phyloP scores from a whole-genome alignment of 495 filamentous ascomycete genomes.

The Hypoxylon fragiforme region DNA sequence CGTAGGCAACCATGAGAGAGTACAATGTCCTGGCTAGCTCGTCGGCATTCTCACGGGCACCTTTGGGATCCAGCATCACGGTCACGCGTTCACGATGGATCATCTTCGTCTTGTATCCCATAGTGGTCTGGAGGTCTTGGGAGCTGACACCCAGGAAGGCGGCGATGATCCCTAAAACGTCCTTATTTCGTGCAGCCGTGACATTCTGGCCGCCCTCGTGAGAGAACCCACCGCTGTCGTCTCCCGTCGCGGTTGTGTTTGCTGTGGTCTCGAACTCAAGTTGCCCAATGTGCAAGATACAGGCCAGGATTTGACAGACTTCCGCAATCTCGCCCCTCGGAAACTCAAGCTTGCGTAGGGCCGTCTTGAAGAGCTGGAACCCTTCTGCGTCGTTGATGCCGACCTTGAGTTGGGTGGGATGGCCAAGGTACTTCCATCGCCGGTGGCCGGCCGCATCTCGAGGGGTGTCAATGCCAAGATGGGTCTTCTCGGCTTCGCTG shows the following conservation, averaged over 20 bases:
- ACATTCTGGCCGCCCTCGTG: constrained; percentile 88
- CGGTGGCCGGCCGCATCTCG: constrained; percentile 61
- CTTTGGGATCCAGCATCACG: constrained; percentile 91
- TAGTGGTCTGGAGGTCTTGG: constrained; percentile 78
- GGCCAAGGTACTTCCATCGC: constrained; percentile 93
- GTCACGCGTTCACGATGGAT: constrained; percentile 93
- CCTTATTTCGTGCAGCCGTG: constrained; percentile 90
- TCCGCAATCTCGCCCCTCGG: constrained; percentile 91
- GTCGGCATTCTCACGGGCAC: constrained; percentile 88
- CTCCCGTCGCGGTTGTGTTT: constrained; percentile 72
- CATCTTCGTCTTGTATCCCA: constrained; percentile 95
- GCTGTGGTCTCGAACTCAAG: constrained; percentile 84
- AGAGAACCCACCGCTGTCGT: constrained; percentile 94
- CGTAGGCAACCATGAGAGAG: constrained; percentile 89
- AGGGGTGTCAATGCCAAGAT: constrained; percentile 78
- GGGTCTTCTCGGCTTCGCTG: constrained; percentile 82
- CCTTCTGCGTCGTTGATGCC: constrained; percentile 95
- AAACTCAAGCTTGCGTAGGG: constrained; percentile 90
- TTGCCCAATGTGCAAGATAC: constrained; percentile 92
- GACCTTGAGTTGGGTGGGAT: constrained; percentile 94
- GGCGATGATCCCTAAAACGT: constrained; percentile 80
- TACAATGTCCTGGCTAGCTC: constrained; percentile 92
- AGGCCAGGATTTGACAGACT: constrained; percentile 89
- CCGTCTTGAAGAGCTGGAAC: constrained; percentile 97
- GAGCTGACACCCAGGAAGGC: constrained; percentile 86